Conservation (phyloP, 768 basidiomycete species). For the Rhizopogon vinicolor region DNA sequence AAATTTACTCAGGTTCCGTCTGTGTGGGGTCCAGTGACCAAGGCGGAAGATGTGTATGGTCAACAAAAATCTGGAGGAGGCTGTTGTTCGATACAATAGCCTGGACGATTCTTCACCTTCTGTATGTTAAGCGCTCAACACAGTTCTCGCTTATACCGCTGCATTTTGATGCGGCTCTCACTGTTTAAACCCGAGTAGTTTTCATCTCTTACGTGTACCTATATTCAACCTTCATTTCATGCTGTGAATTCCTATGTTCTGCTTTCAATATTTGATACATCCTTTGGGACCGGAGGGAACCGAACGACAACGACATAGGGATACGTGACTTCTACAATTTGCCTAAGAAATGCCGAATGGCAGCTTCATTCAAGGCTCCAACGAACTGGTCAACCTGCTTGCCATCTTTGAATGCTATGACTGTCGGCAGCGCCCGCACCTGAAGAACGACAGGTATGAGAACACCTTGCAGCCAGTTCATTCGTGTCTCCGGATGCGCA, state of each 20-base stretch:
- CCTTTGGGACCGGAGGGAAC: not conserved
- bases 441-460: conserved; percentile 21
- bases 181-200: conserved; percentile 1
- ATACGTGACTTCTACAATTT: conserved; percentile 21
- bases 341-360: conserved; percentile 42
- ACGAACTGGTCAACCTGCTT: conserved; percentile 54
- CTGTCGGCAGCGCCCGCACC: conserved; percentile 77
- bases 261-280: conserved; percentile 1
- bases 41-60: conserved; percentile 89
- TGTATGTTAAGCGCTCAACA: not conserved
- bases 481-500: conserved; percentile 16
- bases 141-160: conserved; percentile 5
- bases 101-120: not conserved
- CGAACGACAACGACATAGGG: not conserved
- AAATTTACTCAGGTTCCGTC: conserved; percentile 67
- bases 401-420: conserved; percentile 71
- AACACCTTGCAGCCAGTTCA: not conserved
- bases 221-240: conserved; percentile 4
- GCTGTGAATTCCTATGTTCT: not conserved
- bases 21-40: conserved; percentile 95
- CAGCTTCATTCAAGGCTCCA: conserved; percentile 47
- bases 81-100: conserved; percentile 61
- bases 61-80: conserved; percentile 49
- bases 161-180: conserved; percentile 13
- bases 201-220: conserved; percentile 8